These are phyloP conservation scores for Fusarium tricinctum DNA, from an alignment of 2,329 filamentous ascomycete species.

Conservation along the genomic window DNA sequence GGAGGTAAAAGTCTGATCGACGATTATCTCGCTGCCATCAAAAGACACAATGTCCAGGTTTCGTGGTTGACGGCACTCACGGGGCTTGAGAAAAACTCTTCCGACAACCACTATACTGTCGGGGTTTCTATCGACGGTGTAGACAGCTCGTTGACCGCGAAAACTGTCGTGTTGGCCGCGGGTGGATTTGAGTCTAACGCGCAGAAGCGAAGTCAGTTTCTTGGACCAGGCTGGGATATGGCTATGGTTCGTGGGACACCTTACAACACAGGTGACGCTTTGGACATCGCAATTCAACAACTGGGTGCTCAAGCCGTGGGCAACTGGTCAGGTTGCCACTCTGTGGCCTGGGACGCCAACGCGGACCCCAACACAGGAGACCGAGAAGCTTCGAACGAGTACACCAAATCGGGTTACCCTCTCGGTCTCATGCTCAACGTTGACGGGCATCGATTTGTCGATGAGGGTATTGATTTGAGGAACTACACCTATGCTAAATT, in stretches of 20 bases:
- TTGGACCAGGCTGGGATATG: slow-evolving; percentile 57
- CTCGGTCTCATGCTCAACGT: slow-evolving; percentile 23
- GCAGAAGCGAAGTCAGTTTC: slow-evolving; percentile 66
- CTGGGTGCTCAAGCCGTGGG: slow-evolving; percentile 8
- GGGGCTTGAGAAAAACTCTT: not conserved
- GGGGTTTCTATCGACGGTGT: not conserved
- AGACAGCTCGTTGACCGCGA: not conserved
- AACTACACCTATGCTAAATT: slow-evolving; percentile 31
- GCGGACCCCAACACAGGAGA: slow-evolving; percentile 20
- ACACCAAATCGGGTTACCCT: slow-evolving; percentile 26
- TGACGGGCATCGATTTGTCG: slow-evolving; percentile 13
- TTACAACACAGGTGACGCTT: slow-evolving; percentile 28
- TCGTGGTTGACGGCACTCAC: slow-evolving; percentile 20
- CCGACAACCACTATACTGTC: not conserved
- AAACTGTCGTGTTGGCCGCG: slow-evolving; percentile 12
- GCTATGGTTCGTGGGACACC: slow-evolving; percentile 48
- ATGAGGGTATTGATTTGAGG: slow-evolving; percentile 19
- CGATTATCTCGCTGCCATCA: slow-evolving; percentile 17
- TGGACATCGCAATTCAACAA: slow-evolving; percentile 5
- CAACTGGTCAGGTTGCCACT: slow-evolving; percentile 21
- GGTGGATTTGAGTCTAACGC: slow-evolving; percentile 61
- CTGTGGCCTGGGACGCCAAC: slow-evolving; percentile 24
- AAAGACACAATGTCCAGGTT: slow-evolving; percentile 2
- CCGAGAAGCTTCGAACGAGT: slow-evolving; percentile 24
- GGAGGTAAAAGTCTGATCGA: slow-evolving; percentile 22